phyloP scores from a whole-genome alignment of 2,329 filamentous ascomycete genomes.

The Venturia effusa region DNA sequence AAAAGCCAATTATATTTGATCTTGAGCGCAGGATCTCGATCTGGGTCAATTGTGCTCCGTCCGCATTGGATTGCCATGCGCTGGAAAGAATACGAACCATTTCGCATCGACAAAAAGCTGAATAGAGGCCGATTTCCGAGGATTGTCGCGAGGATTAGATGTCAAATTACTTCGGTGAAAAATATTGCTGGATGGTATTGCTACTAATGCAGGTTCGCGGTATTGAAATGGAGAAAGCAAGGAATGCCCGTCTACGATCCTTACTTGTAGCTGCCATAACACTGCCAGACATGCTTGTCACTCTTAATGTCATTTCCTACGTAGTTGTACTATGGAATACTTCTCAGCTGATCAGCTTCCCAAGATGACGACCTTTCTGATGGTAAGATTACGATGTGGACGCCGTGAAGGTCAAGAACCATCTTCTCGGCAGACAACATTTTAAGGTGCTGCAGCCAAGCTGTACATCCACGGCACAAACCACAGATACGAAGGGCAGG shows the following conservation, averaged over 20 bases:
- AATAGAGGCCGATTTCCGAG: neutral
- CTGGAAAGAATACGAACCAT: neutral
- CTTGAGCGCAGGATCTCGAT: neutral
- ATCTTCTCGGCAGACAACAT: neutral
- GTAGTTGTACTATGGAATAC: no score
- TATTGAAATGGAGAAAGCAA: neutral
- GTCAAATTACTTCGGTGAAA: neutral
- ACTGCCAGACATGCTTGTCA: neutral
- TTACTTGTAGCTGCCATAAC: slow-evolving; percentile 1
- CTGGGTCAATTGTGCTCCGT: neutral
- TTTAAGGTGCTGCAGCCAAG: neutral
- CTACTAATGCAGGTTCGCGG: neutral
- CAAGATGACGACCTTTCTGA: no score
- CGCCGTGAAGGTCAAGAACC: neutral
- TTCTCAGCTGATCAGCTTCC: neutral
- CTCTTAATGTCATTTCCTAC: neutral
- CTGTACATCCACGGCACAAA: no score
- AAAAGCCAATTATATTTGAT: neutral
- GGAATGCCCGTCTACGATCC: neutral
- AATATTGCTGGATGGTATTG: neutral
- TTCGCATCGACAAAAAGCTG: neutral
- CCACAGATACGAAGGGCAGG: neutral
- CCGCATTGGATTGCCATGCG: neutral
- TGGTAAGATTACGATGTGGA: no score
- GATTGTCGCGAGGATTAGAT: neutral